Base-by-base conservation (phyloP, 352 stramenopile species). In the Albugo laibachii region DNA sequence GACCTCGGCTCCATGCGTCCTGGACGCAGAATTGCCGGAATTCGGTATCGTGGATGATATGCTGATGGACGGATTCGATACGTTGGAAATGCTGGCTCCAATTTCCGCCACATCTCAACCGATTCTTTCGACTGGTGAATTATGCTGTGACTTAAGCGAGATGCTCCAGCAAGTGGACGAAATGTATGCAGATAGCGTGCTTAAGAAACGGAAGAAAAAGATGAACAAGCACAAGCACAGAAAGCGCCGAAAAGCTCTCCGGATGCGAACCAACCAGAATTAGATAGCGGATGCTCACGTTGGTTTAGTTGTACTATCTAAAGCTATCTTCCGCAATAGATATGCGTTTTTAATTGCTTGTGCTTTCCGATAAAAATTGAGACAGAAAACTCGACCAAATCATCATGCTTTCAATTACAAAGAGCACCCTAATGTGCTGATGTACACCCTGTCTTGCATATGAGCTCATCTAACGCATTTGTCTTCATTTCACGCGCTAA, bases 161-260 rank as follows among this genome's bases (percentile, higher is more conserved):
- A 53, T 85, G 50, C 52, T 86, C 45, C 63, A 59, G 36, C 65
- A 83, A 51, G 62, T 85, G 61, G 69, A 82, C 53, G 40, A 44
- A 24, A 48, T 54, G 46, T 52, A 74, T 50, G 74, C 74, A 47
- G 77, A 87, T 60, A 88, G 73, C 51, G 80, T 93, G 51, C 57
- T 89, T 51, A 87, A 86, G 68, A 93, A 93, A 54, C 65, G 80
- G 56, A 72, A 78, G 73, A 89, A 89, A 71, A 91, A 91, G 65
- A 93, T 93, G 80, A 93, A 88, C 74, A 93, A 93, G 75, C 80
- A 93, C 73, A 93, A 93, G 73, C 72, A 86, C 61, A 72, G 74
- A 44, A 93, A 93, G 77, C 80, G 80, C 54, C 79, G 74, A 59
- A 93, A 93, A 75, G 76, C 75, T 54, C 51, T 63, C 62, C 77